Evolutionary conservation across 2,329 filamentous ascomycete species (phyloP).

Genomic region (Penicillium aurantiogriseum): DNA sequence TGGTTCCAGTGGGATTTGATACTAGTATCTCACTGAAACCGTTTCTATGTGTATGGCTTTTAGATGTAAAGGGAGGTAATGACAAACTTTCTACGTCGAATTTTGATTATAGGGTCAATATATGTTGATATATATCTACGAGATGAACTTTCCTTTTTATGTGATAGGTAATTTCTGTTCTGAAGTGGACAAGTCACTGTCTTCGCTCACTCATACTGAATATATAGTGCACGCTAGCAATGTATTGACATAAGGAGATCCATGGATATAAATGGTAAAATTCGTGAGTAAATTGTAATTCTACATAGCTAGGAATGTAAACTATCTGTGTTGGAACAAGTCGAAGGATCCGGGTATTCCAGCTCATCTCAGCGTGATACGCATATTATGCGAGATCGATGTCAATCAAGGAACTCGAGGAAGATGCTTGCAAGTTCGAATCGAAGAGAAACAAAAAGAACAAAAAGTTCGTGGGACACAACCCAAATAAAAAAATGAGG

Average conservation of each 20-base stretch:
- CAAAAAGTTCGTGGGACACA: neutral
- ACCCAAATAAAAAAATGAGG: neutral
- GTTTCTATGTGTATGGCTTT: neutral
- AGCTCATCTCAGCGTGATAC: conserved; percentile 13
- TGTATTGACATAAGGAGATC: neutral
- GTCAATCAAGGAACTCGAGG: conserved; percentile 1
- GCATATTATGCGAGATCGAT: conserved; percentile 6
- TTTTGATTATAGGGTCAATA: too few species aligned
- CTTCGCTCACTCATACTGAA: too few species aligned
- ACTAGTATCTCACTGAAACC: neutral
- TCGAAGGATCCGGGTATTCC: conserved; percentile 12
- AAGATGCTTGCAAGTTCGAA: conserved; percentile 5
- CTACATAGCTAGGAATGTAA: conserved; percentile 10
- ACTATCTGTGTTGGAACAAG: conserved; percentile 12
- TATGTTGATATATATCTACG: neutral
- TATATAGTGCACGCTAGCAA: neutral
- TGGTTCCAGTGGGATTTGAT: neutral
- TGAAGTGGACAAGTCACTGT: neutral
- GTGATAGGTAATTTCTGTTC: too few species aligned
- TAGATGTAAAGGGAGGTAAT: neutral
- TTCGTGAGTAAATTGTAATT: conserved; percentile 1
- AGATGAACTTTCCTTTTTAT: neutral
- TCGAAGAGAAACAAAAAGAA: neutral
- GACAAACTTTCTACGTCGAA: neutral
- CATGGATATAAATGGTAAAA: neutral